A percentile compares a stretch with the other conserved stretches of the same genome.
These are phyloP conservation scores for Podaxis sp. DNA, from an alignment of 768 basidiomycete species.

Conservation along the genomic window DNA sequence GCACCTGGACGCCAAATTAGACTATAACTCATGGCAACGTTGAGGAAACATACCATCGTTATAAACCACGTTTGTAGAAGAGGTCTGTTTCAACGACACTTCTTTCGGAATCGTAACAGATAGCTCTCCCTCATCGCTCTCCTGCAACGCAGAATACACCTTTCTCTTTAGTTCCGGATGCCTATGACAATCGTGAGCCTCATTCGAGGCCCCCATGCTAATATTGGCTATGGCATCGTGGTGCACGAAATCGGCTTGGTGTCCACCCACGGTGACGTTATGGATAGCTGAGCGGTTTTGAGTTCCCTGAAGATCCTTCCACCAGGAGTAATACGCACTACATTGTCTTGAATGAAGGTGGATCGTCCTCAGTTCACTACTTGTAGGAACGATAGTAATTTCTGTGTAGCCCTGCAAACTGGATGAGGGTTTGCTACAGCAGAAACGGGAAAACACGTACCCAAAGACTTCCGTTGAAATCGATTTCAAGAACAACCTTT, in stretches of 20 bases:
- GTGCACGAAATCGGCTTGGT: slow-evolving; percentile 76
- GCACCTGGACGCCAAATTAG: slow-evolving; percentile 42
- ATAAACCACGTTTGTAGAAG: slow-evolving; percentile 39
- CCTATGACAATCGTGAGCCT: slow-evolving; percentile 76
- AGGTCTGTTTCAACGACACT: slow-evolving; percentile 61
- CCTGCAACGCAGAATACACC: slow-evolving; percentile 86
- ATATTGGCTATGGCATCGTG: slow-evolving; percentile 73
- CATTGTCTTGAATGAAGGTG: slow-evolving; percentile 90
- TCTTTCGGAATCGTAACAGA: slow-evolving; percentile 84
- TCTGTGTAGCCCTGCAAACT: slow-evolving; percentile 84
- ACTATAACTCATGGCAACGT: neutral
- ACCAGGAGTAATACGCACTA: slow-evolving; percentile 47
- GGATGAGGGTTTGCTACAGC: slow-evolving; percentile 19
- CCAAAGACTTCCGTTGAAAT: slow-evolving; percentile 86
- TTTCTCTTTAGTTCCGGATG: slow-evolving; percentile 94
- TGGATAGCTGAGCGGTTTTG: slow-evolving; percentile 55
- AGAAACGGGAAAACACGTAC: slow-evolving; percentile 41
- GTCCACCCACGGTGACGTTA: slow-evolving; percentile 68
- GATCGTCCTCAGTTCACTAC: slow-evolving; percentile 75
- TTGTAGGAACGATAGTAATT: slow-evolving; percentile 83
- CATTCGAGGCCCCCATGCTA: slow-evolving; percentile 48
- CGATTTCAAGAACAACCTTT: slow-evolving; percentile 92
- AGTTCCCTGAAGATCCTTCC: slow-evolving; percentile 18
- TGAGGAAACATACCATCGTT: slow-evolving; percentile 54
- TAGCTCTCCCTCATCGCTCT: slow-evolving; percentile 92